Evolutionary conservation across 441 rosid genomes (phyloP).

Genomic region (Pelargonium australe): DNA sequence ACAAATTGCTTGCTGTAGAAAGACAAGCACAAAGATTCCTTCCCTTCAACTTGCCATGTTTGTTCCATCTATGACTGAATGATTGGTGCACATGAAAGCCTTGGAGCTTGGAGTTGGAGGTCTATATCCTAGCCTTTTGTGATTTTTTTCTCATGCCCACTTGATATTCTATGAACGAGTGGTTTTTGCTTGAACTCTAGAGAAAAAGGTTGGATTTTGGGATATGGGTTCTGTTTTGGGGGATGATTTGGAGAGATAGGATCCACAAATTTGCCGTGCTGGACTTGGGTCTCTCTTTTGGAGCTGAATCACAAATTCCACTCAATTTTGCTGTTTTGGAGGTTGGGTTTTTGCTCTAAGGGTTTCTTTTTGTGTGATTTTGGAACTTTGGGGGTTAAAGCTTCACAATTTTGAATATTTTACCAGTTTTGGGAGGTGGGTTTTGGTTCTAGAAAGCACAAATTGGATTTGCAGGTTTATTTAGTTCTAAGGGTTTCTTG

Average conservation of each 20-base stretch:
- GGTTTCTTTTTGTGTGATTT: not conserved
- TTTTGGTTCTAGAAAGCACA: slow-evolving; percentile 2
- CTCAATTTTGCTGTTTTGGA: slow-evolving; percentile 1
- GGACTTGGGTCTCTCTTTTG: slow-evolving; percentile 12
- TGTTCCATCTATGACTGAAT: slow-evolving; percentile 16
- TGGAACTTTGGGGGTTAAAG: not conserved
- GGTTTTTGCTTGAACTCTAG: slow-evolving; percentile 9
- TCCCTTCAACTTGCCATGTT: slow-evolving; percentile 17
- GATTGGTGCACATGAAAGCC: slow-evolving; percentile 15
- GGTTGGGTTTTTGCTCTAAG: slow-evolving; percentile 11
- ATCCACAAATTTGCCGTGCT: not conserved
- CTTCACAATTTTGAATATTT: slow-evolving; percentile 4
- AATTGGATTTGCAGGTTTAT: slow-evolving; percentile 5
- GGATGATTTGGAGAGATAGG: slow-evolving; percentile 6
- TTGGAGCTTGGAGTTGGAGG: slow-evolving; percentile 14
- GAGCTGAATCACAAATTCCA: slow-evolving; percentile 8
- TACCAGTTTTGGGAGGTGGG: slow-evolving; percentile 7
- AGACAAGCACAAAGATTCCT: slow-evolving; percentile 18
- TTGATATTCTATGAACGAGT: slow-evolving; percentile 15
- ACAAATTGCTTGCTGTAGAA: not conserved
- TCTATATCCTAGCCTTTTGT: slow-evolving; percentile 12
- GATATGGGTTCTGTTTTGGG: slow-evolving; percentile 18
- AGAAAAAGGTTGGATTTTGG: slow-evolving; percentile 16
- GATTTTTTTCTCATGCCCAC: slow-evolving; percentile 12
- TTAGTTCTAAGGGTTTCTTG: not conserved